Percentiles rank a stretch among this genome's conserved stretches.
These are phyloP conservation scores for Hypoxylon lenormandii DNA, from an alignment of 495 filamentous ascomycete species.

Conservation along the genomic window DNA sequence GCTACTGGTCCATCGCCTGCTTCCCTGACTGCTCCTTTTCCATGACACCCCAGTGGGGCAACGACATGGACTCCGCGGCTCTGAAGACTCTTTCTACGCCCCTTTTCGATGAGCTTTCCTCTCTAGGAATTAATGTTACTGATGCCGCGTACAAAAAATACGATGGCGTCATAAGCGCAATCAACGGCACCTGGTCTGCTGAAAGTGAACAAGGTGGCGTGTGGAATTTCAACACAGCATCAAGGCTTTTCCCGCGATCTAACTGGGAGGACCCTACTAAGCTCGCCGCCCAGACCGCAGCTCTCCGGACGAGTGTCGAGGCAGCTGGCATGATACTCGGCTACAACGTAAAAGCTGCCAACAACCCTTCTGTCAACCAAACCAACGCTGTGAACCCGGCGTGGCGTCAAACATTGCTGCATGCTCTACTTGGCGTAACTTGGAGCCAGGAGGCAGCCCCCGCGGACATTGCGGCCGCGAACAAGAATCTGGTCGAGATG, in stretches of 20 bases:
- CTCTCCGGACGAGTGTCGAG: constrained; percentile 47
- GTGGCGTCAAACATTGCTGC: constrained; percentile 53
- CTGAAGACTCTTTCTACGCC: constrained; percentile 53
- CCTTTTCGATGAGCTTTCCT: constrained; percentile 55
- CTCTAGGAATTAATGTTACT: constrained; percentile 51
- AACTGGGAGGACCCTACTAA: constrained; percentile 51
- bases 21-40: constrained; percentile 33
- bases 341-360: constrained; percentile 57
- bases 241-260: constrained; percentile 57
- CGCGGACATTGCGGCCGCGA: constrained; percentile 29
- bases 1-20: constrained; percentile 57
- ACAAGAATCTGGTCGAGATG: constrained; percentile 39
- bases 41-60: constrained; percentile 53
- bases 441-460: constrained; percentile 48
- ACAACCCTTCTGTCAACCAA: constrained; percentile 31
- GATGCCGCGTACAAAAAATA: constrained; percentile 33
- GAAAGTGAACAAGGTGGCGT: constrained; percentile 32
- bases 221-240: constrained; percentile 45
- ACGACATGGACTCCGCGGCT: constrained; percentile 41
- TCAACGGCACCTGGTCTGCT: constrained; percentile 38
- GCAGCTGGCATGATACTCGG: constrained; percentile 55
- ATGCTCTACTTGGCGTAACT: constrained; percentile 54
- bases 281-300: constrained; percentile 52
- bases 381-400: constrained; percentile 52
- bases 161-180: constrained; percentile 27